phyloP scores from a whole-genome alignment of 139 green algal species.

The Closterium sp. region DNA sequence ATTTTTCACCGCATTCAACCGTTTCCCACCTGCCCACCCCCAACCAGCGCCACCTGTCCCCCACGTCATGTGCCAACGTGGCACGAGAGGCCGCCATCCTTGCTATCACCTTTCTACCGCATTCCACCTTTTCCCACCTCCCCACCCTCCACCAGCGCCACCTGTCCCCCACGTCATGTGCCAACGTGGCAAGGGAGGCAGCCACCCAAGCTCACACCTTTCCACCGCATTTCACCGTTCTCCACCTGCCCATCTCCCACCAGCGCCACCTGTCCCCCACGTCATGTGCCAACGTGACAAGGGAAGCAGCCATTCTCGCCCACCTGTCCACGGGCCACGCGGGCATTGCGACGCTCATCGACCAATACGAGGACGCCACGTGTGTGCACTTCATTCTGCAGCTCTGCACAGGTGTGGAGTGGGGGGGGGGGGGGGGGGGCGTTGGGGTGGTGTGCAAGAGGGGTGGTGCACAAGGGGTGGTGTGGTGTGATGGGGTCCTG shows the following conservation, averaged over 20 bases:
- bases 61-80: no score
- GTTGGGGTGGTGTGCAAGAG: no score
- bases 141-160: no score
- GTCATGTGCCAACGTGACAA: conserved; percentile 82
- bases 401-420: not conserved
- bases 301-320: conserved; percentile 87
- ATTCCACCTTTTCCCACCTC: no score
- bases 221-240: not conserved
- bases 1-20: conserved; percentile 72
- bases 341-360: conserved; percentile 66
- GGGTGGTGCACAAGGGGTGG: no score
- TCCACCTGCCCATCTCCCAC: not conserved
- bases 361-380: conserved; percentile 10
- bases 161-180: no score
- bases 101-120: no score
- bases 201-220: not conserved
- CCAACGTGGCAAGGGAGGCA: no score
- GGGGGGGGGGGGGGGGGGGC: no score
- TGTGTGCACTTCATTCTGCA: conserved; percentile 23
- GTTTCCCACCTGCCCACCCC: conserved; percentile 55
- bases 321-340: conserved; percentile 75
- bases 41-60: not conserved
- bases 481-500: no score
- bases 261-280: conserved; percentile 31
- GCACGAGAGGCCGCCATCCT: no score